These are phyloP conservation scores for Candida sp. DNA, from an alignment of 1,139 yeast species.

Conservation along the genomic window DNA sequence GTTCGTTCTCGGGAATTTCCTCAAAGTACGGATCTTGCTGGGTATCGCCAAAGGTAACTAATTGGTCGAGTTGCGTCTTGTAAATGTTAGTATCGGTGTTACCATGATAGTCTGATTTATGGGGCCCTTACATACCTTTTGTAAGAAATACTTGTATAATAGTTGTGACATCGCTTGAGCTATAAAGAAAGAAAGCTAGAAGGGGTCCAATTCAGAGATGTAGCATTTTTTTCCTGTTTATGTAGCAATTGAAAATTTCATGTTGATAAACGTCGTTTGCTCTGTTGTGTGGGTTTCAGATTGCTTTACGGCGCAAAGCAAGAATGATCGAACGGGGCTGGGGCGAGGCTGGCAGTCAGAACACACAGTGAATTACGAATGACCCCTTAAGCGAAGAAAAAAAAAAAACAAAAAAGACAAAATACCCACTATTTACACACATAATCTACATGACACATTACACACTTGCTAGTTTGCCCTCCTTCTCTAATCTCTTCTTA, in stretches of 20 bases:
- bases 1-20: conserved; percentile 50
- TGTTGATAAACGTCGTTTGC: neutral
- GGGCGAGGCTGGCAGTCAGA: no score
- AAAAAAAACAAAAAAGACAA: neutral
- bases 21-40: conserved; percentile 52
- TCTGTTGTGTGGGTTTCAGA: neutral
- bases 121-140: conserved; percentile 34
- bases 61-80: conserved; percentile 41
- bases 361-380: no score
- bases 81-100: conserved; percentile 6
- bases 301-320: neutral
- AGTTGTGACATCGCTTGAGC: conserved; percentile 23
- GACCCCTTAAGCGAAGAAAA: no score
- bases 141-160: conserved; percentile 31
- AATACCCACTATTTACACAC: neutral
- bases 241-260: neutral
- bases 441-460: neutral
- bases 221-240: neutral
- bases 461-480: neutral
- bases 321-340: neutral
- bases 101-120: neutral
- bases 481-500: conserved; percentile 28
- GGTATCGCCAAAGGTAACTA: conserved; percentile 37
- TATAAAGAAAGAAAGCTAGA: no score
- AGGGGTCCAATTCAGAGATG: neutral